Evolutionary conservation across 805 yeast species (phyloP), one percentile per base, ranked within the genome.

Genomic region (Starmerella davenportii): DNA sequence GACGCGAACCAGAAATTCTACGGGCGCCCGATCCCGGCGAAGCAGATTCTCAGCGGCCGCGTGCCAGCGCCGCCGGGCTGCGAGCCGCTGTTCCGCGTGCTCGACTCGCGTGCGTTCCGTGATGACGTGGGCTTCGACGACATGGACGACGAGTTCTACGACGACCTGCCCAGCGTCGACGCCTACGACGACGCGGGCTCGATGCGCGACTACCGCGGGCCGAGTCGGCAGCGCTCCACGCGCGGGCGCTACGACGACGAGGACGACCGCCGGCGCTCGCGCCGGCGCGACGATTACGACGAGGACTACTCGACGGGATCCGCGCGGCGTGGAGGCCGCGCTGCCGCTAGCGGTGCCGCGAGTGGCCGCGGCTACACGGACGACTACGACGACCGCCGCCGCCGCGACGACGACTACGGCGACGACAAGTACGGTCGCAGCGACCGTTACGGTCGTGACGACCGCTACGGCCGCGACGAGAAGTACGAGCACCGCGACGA

Each of bases 1-100:
- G 96, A 90, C 52, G 94, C 96, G 21, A 87, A 87, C 60, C 69
- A 94, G 53, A 87, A 87, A 61, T 87, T 87, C 55, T 87, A 87
- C 55, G 96, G 98, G 29, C 69, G 67, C 49, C 73, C 69, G 47
- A 79, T 93, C 57, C 84, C 90, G 43, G 93, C 95, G n/a, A 72
- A 80, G 57, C 67, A 68, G 54, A 79, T 87, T 52, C 66, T 87
- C 38, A 62, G 76, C 5, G 98, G 98, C 30, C 70, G 78, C 47
- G 80, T 87, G n/a, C 87, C 82, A 35, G 72, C 94, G 3, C 96
- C 96, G 2, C 82, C 94, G 21, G 84, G 79, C 9, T 79, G 84
- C 49, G 95, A 84, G 46, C 69, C 90, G 4, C 67, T 87, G 46
- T 74, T 82, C 72, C 69, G 93, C 51, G 78, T 87, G 14, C 67